A percentile compares a stretch with the other conserved stretches of the same genome.
These are phyloP conservation scores for Wilcoxina mikolae DNA, from an alignment of 495 filamentous ascomycete species.

Conservation along the genomic window DNA sequence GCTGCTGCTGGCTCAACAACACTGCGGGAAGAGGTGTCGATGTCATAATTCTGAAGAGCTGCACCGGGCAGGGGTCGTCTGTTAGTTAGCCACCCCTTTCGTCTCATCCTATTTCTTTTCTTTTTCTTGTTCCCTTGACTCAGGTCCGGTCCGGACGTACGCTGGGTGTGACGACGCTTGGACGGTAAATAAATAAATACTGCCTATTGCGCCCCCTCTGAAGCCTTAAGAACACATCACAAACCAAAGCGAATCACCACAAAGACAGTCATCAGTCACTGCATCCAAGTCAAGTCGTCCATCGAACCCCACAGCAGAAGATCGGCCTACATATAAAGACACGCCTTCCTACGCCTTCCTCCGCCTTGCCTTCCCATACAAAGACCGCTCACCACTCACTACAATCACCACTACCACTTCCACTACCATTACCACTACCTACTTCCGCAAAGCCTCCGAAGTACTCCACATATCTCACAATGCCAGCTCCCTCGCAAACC, in stretches of 20 bases:
- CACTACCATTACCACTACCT: not conserved
- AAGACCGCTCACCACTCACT: not conserved
- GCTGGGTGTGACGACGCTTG: not conserved
- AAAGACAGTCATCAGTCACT: not conserved
- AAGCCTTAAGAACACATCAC: not conserved
- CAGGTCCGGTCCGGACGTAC: too few species aligned
- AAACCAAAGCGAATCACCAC: not conserved
- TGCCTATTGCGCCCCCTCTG: not conserved
- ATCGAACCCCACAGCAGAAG: too few species aligned
- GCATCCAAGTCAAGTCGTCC: too few species aligned
- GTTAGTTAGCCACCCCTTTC: slow-evolving; percentile 14
- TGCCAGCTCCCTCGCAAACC: slow-evolving; percentile 27
- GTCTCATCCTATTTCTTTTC: slow-evolving; percentile 11
- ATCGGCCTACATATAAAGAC: too few species aligned
- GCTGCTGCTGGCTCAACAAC: not conserved
- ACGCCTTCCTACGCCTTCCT: too few species aligned
- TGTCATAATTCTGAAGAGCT: slow-evolving; percentile 2
- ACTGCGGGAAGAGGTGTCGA: not conserved
- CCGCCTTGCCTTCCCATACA: too few species aligned
- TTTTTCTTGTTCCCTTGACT: slow-evolving; percentile 8
- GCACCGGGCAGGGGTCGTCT: slow-evolving; percentile 9
- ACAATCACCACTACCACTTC: not conserved
- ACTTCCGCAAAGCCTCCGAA: not conserved
- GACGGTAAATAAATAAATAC: not conserved
- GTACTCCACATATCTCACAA: slow-evolving; percentile 12